Evolutionary conservation across 169 alveolate species (phyloP), one percentile per base, ranked within the genome.

Genomic region (Neospora caninum): DNA sequence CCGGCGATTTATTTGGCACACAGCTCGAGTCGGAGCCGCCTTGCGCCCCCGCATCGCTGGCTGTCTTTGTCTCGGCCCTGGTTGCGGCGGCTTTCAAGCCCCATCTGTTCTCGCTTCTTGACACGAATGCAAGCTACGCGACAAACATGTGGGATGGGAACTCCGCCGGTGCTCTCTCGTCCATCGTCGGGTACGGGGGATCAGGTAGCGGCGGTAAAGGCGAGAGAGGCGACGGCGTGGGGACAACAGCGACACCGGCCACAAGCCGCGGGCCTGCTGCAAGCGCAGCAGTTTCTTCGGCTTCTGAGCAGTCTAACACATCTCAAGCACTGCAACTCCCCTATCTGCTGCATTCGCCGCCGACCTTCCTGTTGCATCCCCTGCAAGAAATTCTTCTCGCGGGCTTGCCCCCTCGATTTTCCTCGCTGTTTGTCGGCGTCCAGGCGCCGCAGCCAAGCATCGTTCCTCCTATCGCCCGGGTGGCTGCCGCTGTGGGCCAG

Each of bases 371-470:
- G 9, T 43, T 73, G 84, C 84, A 73, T 20, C 84, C 84, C 7
- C 43, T 73, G 31, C 84, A 73, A 43, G 84, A 73, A 43, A 31
- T 73, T 16, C 84, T 73, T 13, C n/a, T 73, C 16, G 45, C 0
- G 27, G 84, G 45, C 25, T 10, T 73, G 25, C 84, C 39, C n/a
- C 49, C 43, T 73, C 84, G 45, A 18, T 36, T 73, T n/a, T 73
- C 84, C n/a, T 73, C 84, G 38, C 20, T 73, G 45, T 43, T 73
- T 13, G 45, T n/a, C 39, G 84, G 84, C 13, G 84, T 73, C 43
- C 84, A 34, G 84, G 84, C 84, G 41, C 84, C 84, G 18, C 84
- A 73, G 84, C 84, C 84, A n/a, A 73, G 42, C 84, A 73, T 36
- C 25, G 45, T 73, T 27, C 84, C 84, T 18, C 84, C 84, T 1